Evolutionary conservation across 108 stramenopile genomes (phyloP).

Genomic region (Nitzschia inconspicua): DNA sequence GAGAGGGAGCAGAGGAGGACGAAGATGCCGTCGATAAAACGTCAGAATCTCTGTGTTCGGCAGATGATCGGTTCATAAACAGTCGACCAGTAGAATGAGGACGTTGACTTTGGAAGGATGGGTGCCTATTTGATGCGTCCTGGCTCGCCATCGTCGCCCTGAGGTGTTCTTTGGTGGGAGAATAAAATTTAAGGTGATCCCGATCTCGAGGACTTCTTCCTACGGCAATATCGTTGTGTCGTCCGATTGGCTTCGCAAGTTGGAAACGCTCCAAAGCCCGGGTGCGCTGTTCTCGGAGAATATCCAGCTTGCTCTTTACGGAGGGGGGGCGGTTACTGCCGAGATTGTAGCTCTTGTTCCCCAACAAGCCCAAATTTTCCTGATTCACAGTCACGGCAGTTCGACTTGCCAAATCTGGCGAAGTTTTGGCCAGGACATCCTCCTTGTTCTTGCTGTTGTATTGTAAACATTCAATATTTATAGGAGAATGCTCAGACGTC

Average conservation of each 20-base stretch:
- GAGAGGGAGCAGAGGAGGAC: constrained; percentile 27
- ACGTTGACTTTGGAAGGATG: too few relatives aligned
- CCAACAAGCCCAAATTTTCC: too few relatives aligned
- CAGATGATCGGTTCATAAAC: too few relatives aligned
- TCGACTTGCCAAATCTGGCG: too few relatives aligned
- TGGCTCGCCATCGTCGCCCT: neutral
- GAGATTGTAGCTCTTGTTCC: too few relatives aligned
- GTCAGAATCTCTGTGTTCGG: too few relatives aligned
- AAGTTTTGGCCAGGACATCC: too few relatives aligned
- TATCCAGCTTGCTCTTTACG: constrained; percentile 5
- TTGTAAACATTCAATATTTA: too few relatives aligned
- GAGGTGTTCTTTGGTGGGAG: neutral
- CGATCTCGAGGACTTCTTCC: constrained; percentile 2
- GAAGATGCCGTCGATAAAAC: neutral
- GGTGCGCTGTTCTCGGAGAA: constrained; percentile 19
- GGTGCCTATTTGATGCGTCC: neutral
- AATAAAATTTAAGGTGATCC: constrained; percentile 2
- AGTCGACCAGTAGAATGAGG: too few relatives aligned
- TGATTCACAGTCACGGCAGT: too few relatives aligned
- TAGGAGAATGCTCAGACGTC: too few relatives aligned
- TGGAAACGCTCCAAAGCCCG: constrained; percentile 14
- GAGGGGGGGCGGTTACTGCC: neutral
- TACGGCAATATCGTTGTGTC: neutral
- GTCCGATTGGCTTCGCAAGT: neutral
- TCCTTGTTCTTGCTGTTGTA: too few relatives aligned